Base-by-base conservation (phyloP, 192 early-diverging fungal genomes). In the Gamsiella multidivaricata region DNA sequence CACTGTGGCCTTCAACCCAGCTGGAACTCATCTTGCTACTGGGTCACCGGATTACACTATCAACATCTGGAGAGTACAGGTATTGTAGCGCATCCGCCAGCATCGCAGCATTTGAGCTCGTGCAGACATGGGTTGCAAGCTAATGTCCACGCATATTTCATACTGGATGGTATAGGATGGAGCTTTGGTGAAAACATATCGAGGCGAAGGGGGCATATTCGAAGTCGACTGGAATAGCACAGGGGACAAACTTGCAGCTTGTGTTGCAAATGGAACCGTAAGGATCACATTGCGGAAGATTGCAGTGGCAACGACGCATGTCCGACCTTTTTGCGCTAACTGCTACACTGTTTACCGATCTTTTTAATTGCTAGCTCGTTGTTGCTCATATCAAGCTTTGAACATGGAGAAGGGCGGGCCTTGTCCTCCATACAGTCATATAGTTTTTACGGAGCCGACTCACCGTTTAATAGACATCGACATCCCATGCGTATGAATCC, bases 21-120 rank as follows among this genome's bases (percentile, higher is more conserved):
- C 92, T 74, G 94, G 91, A 5, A 78, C 82, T 3, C 86, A 88
- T 55, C 78, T 97, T 52, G 94, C 93, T 3, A 88, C 84, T 17
- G 94, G 93, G 25, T 88, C 88, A 29, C 90, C 92, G 65, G 94
- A 97, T 84, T 85, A 91, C 12, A 83, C 85, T 18, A 83, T 96
- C 31, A 90, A 91, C 78, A 83, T 97, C 11, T 95, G 94, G 94
- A 73, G 83, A 63, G 78, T 83, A 10, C 82, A 84, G 84, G 87
- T 88, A 83, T 9, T n/a, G n/a, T n/a, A n/a, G n/a, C n/a, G n/a
- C n/a, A n/a, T n/a, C n/a, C n/a, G n/a, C n/a, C n/a, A n/a, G n/a
- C n/a, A n/a, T n/a, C n/a, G n/a, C n/a, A n/a, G n/a, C n/a, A n/a
- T n/a, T n/a, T n/a, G n/a, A n/a, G n/a, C n/a, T n/a, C n/a, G n/a